A percentile compares a stretch with the other conserved stretches of the same genome.
These are phyloP conservation scores for Dactylella cylindrospora DNA, from an alignment of 2,329 filamentous ascomycete species.

Conservation along the genomic window DNA sequence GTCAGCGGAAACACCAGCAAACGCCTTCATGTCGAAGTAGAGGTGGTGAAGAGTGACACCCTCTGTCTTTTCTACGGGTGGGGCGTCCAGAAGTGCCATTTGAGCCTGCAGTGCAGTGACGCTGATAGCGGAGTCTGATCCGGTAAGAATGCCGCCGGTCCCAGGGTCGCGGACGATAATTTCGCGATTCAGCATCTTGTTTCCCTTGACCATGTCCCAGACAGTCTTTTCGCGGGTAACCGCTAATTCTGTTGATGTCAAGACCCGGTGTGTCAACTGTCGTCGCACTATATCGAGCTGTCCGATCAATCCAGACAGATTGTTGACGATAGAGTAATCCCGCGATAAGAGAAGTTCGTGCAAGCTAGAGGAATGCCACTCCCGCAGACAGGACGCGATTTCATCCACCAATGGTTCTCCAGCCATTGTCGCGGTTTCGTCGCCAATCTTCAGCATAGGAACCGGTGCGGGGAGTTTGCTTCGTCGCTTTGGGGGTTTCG, in stretches of 20 bases:
- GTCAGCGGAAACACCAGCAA: constrained; percentile 74
- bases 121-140: constrained; percentile 88
- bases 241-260: constrained; percentile 82
- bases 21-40: constrained; percentile 78
- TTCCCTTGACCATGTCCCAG: constrained; percentile 91
- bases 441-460: constrained; percentile 95
- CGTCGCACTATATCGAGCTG: constrained; percentile 82
- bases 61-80: constrained; percentile 68
- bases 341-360: constrained; percentile 84
- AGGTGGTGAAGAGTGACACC: constrained; percentile 76
- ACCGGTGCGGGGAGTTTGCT: constrained; percentile 85
- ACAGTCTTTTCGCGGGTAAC: constrained; percentile 82
- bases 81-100: constrained; percentile 88
- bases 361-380: constrained; percentile 97
- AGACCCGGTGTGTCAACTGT: constrained; percentile 89
- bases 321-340: constrained; percentile 77
- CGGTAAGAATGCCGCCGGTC: constrained; percentile 82
- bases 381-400: constrained; percentile 90
- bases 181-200: constrained; percentile 90
- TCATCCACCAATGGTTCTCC: constrained; percentile 94
- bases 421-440: constrained; percentile 87
- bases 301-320: constrained; percentile 75
- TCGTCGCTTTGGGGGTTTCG: constrained; percentile 55
- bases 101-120: constrained; percentile 88
- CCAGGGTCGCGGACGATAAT: constrained; percentile 90